Percentiles rank a stretch among this genome's conserved stretches.
Evolutionary conservation across 345 rosid species (phyloP).

Genomic region (Physaria fendleri): DNA sequence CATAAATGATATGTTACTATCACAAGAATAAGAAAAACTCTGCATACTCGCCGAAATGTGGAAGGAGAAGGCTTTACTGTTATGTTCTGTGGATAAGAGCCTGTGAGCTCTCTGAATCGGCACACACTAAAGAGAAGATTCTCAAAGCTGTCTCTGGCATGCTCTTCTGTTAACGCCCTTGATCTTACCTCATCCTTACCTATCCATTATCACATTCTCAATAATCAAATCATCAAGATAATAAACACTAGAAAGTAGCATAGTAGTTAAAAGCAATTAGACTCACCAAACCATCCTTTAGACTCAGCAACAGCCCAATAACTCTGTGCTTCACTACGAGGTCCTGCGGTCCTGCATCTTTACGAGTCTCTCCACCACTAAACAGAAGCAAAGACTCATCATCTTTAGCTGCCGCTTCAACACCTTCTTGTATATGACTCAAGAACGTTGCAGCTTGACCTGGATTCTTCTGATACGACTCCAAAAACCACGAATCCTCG

Average conservation of each 20-base stretch:
- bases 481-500: constrained; percentile 94
- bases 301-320: constrained; percentile 96
- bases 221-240: background rate
- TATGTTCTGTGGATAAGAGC: constrained; percentile 75
- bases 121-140: constrained; percentile 90
- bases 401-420: constrained; percentile 53
- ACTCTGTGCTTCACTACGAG: constrained; percentile 97
- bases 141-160: constrained; percentile 98
- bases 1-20: background rate
- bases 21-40: background rate
- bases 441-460: constrained; percentile 91
- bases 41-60: background rate
- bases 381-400: constrained; percentile 74
- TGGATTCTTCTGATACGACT: constrained; percentile 85
- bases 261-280: background rate
- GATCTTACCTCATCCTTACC: constrained; percentile 70
- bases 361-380: constrained; percentile 96
- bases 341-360: constrained; percentile 95
- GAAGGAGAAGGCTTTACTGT: constrained; percentile 53
- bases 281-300: constrained; percentile 95
- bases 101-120: constrained; percentile 91
- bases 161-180: constrained; percentile 91
- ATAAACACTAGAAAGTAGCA: too few species aligned
- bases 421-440: constrained; percentile 77
- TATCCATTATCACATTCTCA: constrained; percentile 23